phyloP scores from a whole-genome alignment of 805 yeast genomes.

The Pichia heedii region DNA sequence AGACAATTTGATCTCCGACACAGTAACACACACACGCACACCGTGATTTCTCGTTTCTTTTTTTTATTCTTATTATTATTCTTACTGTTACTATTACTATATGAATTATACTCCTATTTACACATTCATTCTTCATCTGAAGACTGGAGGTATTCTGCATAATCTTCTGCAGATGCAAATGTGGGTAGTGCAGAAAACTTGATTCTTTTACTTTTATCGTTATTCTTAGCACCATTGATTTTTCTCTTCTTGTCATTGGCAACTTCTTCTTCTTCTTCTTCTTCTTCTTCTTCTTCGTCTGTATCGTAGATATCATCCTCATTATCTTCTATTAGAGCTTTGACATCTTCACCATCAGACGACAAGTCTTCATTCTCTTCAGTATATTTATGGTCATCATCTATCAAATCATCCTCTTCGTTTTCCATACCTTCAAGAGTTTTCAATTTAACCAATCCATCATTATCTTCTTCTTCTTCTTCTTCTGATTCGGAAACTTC shows the following conservation, averaged over 20 bases:
- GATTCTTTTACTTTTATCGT: slow-evolving; percentile 27
- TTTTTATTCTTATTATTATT: too few relatives aligned
- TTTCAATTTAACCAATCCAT: slow-evolving; percentile 15
- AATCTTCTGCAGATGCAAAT: slow-evolving; percentile 85
- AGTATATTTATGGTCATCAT: slow-evolving; percentile 8
- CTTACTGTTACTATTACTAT: too few relatives aligned
- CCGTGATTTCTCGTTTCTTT: too few relatives aligned
- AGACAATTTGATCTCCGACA: not conserved
- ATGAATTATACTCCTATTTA: not conserved
- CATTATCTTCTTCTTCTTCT: slow-evolving; percentile 29
- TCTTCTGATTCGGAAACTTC: slow-evolving; percentile 22
- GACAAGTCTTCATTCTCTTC: slow-evolving; percentile 17
- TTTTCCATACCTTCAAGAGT: slow-evolving; percentile 25
- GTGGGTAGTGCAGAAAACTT: slow-evolving; percentile 65
- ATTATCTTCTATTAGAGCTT: slow-evolving; percentile 15
- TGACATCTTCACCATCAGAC: slow-evolving; percentile 18
- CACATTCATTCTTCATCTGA: slow-evolving; percentile 40
- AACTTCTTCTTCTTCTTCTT: slow-evolving; percentile 15
- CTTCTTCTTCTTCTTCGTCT: slow-evolving; percentile 10
- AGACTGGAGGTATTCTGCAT: slow-evolving; percentile 61
- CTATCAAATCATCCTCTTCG: slow-evolving; percentile 21
- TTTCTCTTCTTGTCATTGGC: slow-evolving; percentile 4
- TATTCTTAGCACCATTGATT: slow-evolving; percentile 4
- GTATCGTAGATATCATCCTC: slow-evolving; percentile 24
- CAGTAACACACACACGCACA: too few relatives aligned